phyloP scores from a whole-genome alignment of 164 flowering plant genomes.

The Berberis vulgaris region DNA sequence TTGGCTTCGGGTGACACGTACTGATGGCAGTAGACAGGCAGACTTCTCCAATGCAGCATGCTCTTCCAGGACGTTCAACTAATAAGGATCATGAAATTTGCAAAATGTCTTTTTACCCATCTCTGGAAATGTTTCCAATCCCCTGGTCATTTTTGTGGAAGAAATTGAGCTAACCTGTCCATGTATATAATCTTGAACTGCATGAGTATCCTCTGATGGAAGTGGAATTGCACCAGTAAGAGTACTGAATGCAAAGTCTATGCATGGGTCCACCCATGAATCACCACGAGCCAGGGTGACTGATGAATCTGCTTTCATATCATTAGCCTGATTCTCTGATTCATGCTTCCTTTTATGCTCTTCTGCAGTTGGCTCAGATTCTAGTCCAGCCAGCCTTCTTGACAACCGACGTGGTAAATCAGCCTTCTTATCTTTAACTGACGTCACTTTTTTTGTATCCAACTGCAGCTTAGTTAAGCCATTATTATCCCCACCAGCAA shows the following conservation, averaged over 20 bases:
- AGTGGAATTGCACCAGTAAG: slow-evolving; percentile 37
- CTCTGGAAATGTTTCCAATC: no score
- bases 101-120: no score
- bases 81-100: no score
- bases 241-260: slow-evolving; percentile 40
- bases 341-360: background rate
- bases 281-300: slow-evolving; percentile 16
- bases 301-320: slow-evolving; percentile 10
- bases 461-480: background rate
- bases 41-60: no score
- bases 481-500: background rate
- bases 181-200: slow-evolving; percentile 19
- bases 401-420: background rate
- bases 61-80: no score
- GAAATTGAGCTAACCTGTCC: background rate
- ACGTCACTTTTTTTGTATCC: background rate
- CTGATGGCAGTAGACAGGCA: no score
- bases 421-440: background rate
- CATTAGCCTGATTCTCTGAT: background rate
- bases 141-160: no score
- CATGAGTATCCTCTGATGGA: slow-evolving; percentile 20
- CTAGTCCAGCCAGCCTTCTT: background rate
- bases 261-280: slow-evolving; percentile 35
- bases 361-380: background rate
- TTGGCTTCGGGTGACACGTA: no score